phyloP scores from a whole-genome alignment of 106 monocot species.

The Hemerocallis citrina region DNA sequence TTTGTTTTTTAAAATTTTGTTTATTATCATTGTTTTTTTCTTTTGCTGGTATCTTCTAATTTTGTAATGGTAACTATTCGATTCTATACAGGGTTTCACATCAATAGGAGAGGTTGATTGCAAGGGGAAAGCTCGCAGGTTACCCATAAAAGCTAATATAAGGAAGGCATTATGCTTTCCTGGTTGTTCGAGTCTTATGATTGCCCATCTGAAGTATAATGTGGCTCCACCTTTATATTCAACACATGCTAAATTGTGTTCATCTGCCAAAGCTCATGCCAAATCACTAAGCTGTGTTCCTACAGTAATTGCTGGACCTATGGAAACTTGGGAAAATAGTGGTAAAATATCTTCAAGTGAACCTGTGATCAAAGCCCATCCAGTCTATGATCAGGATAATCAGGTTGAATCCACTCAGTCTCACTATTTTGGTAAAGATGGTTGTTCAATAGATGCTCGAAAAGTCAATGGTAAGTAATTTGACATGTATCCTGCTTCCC shows the following conservation, averaged over 20 bases:
- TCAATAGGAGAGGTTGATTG: slow-evolving; percentile 57
- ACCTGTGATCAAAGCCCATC: neutral
- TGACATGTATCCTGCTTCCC: neutral
- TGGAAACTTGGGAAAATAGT: slow-evolving; percentile 3
- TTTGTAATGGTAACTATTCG: neutral
- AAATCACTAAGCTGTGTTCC: neutral
- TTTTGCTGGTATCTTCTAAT: neutral
- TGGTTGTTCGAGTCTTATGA: slow-evolving; percentile 83
- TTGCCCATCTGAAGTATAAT: slow-evolving; percentile 38
- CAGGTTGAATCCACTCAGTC: neutral
- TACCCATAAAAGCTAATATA: slow-evolving; percentile 67
- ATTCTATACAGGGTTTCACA: slow-evolving; percentile 54
- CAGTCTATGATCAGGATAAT: neutral
- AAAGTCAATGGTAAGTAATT: slow-evolving; percentile 9
- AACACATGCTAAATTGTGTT: slow-evolving; percentile 1
- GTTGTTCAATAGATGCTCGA: neutral
- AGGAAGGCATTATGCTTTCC: slow-evolving; percentile 74
- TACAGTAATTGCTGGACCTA: neutral
- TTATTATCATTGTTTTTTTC: neutral
- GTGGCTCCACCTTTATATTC: slow-evolving; percentile 1
- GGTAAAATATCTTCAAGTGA: neutral
- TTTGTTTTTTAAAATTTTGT: neutral
- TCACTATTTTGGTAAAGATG: neutral
- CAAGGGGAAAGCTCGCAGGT: slow-evolving; percentile 56
- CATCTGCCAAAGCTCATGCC: slow-evolving; percentile 3